These are phyloP conservation scores for Pseudonitzschia multiseries DNA, from an alignment of 108 stramenopile species.

Conservation along the genomic window DNA sequence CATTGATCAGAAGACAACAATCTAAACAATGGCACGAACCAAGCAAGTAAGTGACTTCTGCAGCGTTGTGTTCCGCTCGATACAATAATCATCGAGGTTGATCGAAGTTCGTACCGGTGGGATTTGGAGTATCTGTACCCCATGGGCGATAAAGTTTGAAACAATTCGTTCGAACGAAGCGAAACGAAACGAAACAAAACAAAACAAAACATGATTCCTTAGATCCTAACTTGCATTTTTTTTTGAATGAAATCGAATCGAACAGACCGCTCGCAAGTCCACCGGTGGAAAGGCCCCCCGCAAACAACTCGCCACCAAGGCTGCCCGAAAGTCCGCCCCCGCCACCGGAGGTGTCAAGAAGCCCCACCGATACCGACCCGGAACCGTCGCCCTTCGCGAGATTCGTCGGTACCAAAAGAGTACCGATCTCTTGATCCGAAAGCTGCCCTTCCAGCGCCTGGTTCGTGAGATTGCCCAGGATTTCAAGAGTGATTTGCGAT, in stretches of 20 bases:
- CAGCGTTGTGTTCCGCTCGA: neutral
- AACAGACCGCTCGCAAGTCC: slow-evolving; percentile 91
- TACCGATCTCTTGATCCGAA: slow-evolving; percentile 89
- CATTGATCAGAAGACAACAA: no score
- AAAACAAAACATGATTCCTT: neutral
- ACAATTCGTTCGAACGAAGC: neutral
- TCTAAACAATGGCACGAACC: slow-evolving; percentile 98
- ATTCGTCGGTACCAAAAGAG: slow-evolving; percentile 92
- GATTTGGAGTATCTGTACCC: no score
- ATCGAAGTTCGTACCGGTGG: no score
- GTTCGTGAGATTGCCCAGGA: slow-evolving; percentile 81
- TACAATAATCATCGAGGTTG: no score
- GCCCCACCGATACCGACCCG: slow-evolving; percentile 56
- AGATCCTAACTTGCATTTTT: no score
- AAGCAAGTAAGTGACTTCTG: slow-evolving; percentile 63
- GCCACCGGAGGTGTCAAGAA: slow-evolving; percentile 93
- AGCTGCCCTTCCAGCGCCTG: slow-evolving; percentile 89
- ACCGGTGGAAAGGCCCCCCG: slow-evolving; percentile 98
- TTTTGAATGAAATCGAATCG: no score
- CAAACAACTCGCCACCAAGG: slow-evolving; percentile 93
- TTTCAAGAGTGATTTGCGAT: slow-evolving; percentile 85
- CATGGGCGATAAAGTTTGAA: neutral
- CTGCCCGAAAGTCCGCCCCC: slow-evolving; percentile 80
- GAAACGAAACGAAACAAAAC: neutral
- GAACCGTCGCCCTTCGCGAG: slow-evolving; percentile 88